A percentile compares a stretch with the other conserved stretches of the same genome.
phyloP scores from a whole-genome alignment of 495 filamentous ascomycete species.

The Penicillium argentinense region DNA sequence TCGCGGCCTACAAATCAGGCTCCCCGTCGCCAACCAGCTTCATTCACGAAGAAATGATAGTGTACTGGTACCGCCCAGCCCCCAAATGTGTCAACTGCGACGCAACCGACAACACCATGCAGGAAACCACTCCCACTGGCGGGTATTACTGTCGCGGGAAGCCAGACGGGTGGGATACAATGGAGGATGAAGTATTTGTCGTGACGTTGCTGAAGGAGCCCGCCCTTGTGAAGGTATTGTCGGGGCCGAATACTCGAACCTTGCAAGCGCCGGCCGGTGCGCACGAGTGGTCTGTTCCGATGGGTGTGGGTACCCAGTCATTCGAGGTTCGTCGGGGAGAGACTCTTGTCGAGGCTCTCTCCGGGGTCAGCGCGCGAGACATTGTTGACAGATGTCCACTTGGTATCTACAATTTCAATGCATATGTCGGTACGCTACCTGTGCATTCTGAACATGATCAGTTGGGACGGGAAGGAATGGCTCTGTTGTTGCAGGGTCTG shows the following conservation, averaged over 20 bases:
- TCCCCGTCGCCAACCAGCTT: conserved; percentile 35
- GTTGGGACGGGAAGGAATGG: too few relatives aligned
- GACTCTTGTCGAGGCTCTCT: conserved; percentile 48
- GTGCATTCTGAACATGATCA: too few relatives aligned
- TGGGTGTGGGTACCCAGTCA: conserved; percentile 54
- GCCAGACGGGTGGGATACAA: conserved; percentile 53
- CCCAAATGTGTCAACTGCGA: conserved; percentile 49
- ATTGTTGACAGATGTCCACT: conserved; percentile 53
- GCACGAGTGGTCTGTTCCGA: conserved; percentile 47
- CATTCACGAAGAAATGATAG: conserved; percentile 52
- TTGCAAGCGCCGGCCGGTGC: conserved; percentile 55
- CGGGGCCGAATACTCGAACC: conserved; percentile 42
- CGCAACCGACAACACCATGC: conserved; percentile 54
- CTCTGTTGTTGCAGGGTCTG: too few relatives aligned
- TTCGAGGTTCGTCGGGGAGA: conserved; percentile 50
- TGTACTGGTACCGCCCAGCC: conserved; percentile 62
- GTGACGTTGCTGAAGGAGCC: conserved; percentile 52
- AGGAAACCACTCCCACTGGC: conserved; percentile 43
- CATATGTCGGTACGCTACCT: conserved; percentile 47
- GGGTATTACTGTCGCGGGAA: conserved; percentile 58
- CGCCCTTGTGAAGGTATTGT: conserved; percentile 49
- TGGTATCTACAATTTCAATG: conserved; percentile 66
- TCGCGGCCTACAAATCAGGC: conserved; percentile 59
- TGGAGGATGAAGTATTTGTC: conserved; percentile 57
- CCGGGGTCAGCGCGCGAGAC: conserved; percentile 55